Conservation (phyloP, 1,139 yeast genomes). For the Diutina neorugosa region DNA sequence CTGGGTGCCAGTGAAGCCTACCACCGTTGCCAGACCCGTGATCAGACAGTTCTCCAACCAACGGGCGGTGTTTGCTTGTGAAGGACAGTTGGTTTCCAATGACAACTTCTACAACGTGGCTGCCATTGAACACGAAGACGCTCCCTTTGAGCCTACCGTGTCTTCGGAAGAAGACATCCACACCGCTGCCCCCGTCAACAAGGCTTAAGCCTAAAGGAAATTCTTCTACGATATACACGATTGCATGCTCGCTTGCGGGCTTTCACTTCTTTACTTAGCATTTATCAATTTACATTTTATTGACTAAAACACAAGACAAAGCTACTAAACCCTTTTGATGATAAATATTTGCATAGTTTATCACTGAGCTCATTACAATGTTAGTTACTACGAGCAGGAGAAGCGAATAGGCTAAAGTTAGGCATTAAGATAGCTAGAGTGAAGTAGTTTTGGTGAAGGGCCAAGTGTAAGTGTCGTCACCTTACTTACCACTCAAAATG, state of each 20-base stretch:
- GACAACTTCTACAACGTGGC: conserved; percentile 1
- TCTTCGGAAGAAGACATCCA: conserved; percentile 2
- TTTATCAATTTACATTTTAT: too few relatives aligned
- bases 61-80: conserved; percentile 1
- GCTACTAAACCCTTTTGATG: too few relatives aligned
- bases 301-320: too few relatives aligned
- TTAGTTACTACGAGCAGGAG: too few relatives aligned
- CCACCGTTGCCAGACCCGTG: conserved; percentile 2
- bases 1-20: conserved; percentile 4
- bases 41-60: conserved; percentile 4
- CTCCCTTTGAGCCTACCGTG: conserved; percentile 2
- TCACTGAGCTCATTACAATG: too few relatives aligned
- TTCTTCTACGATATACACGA: neutral
- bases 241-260: conserved; percentile 3
- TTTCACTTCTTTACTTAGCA: neutral
- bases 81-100: conserved; percentile 1
- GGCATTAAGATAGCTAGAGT: too few relatives aligned
- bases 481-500: too few relatives aligned
- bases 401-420: too few relatives aligned
- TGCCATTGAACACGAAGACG: conserved; percentile 2
- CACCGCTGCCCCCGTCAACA: conserved; percentile 1
- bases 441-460: too few relatives aligned
- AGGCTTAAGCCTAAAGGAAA: neutral
- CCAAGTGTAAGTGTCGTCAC: too few relatives aligned
- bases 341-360: too few relatives aligned